A percentile compares a stretch with the other conserved stretches of the same genome.
Evolutionary conservation across 805 yeast genomes (phyloP).

Genomic region (Geotrichum ghanense): DNA sequence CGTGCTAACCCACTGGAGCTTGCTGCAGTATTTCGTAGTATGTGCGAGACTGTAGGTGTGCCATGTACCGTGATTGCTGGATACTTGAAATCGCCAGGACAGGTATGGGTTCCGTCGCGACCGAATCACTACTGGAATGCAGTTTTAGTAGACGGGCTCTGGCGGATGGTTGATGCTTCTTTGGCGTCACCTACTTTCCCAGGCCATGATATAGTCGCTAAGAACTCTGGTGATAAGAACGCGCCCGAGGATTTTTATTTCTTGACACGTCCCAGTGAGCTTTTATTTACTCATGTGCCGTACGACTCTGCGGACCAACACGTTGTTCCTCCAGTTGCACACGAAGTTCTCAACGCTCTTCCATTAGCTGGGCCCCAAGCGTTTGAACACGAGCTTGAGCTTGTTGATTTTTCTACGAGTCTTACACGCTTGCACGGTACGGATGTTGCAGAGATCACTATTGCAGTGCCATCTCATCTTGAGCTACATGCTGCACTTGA

Average conservation of each 20-base stretch:
- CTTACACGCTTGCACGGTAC: slow-evolving; percentile 59
- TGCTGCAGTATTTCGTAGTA: slow-evolving; percentile 61
- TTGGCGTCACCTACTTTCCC: slow-evolving; percentile 52
- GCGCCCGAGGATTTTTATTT: slow-evolving; percentile 54
- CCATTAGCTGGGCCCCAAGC: slow-evolving; percentile 85
- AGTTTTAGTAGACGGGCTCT: slow-evolving; percentile 60
- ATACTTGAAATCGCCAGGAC: slow-evolving; percentile 69
- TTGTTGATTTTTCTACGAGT: slow-evolving; percentile 66
- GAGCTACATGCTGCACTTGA: slow-evolving; percentile 43
- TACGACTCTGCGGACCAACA: slow-evolving; percentile 70
- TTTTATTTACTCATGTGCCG: slow-evolving; percentile 83
- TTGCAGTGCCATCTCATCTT: slow-evolving; percentile 57
- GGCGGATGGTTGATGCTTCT: slow-evolving; percentile 67
- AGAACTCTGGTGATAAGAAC: slow-evolving; percentile 24
- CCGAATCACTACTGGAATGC: slow-evolving; percentile 86
- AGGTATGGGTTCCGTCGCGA: slow-evolving; percentile 27
- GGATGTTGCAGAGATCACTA: slow-evolving; percentile 70
- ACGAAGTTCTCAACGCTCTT: slow-evolving; percentile 61
- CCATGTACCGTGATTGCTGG: slow-evolving; percentile 74
- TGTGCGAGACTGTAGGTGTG: slow-evolving; percentile 59
- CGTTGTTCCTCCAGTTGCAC: slow-evolving; percentile 73
- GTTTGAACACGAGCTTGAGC: slow-evolving; percentile 43
- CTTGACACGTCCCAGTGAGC: slow-evolving; percentile 59
- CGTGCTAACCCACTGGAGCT: slow-evolving; percentile 61
- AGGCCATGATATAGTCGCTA: slow-evolving; percentile 32